Percentiles rank a stretch among this genome's conserved stretches.
These are phyloP conservation scores for Lasiodiplodia sp. DNA, from an alignment of 2,329 filamentous ascomycete species.

Conservation along the genomic window DNA sequence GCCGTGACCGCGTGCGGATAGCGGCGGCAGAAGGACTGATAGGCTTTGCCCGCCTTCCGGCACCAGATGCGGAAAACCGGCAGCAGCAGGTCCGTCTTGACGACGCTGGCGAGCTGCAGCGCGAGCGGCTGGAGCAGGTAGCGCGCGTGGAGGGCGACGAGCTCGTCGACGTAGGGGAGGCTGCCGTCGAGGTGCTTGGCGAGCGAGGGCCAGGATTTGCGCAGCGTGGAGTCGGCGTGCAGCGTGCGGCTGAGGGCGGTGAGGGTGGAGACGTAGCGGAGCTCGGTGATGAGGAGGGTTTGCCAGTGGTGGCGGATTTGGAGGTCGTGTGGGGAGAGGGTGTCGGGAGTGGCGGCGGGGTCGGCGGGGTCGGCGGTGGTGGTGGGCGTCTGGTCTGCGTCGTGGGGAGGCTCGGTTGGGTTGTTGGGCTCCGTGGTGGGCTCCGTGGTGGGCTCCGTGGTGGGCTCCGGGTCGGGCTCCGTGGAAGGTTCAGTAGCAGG, in stretches of 20 bases:
- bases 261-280: not conserved
- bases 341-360: not conserved
- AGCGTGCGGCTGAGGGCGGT: not conserved
- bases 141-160: constrained; percentile 35
- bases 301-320: not conserved
- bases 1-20: constrained; percentile 39
- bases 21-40: constrained; percentile 37
- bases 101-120: not conserved
- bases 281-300: constrained; percentile 6
- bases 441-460: too few species aligned
- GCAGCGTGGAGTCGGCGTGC: not conserved
- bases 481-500: too few species aligned
- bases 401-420: too few species aligned
- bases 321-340: not conserved
- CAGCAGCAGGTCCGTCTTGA: constrained; percentile 34
- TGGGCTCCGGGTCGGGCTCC: too few species aligned
- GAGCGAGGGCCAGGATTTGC: constrained; percentile 36
- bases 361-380: too few species aligned
- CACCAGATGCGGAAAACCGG: constrained; percentile 38
- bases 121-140: not conserved
- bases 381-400: not conserved
- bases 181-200: constrained; percentile 37
- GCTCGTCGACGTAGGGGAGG: constrained; percentile 35
- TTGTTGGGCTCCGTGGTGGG: too few species aligned
- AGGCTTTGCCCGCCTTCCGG: constrained; percentile 34